Percentiles rank a stretch among this genome's conserved stretches.
Evolutionary conservation across 2,329 filamentous ascomycete genomes (phyloP).

Genomic region (Pleoardoris graminearum): DNA sequence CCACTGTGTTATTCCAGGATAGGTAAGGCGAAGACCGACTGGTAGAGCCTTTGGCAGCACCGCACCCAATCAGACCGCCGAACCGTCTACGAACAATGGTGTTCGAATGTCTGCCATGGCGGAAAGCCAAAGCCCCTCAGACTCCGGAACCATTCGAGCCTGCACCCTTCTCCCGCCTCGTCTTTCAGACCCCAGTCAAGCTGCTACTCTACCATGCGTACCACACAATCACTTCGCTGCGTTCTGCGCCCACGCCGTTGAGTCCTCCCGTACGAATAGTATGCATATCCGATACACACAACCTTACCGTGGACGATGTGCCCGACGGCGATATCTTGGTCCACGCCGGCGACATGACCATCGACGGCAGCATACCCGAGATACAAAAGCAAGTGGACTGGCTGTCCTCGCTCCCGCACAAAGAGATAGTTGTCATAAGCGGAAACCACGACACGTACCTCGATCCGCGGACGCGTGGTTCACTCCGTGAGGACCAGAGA

Average conservation of each 20-base stretch:
- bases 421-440: conserved; percentile 77
- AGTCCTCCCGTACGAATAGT: conserved; percentile 71
- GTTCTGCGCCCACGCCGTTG: conserved; percentile 65
- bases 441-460: conserved; percentile 92
- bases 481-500: conserved; percentile 56
- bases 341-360: conserved; percentile 84
- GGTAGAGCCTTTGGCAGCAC: too few relatives aligned
- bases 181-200: conserved; percentile 69
- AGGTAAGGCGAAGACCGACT: too few relatives aligned
- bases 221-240: conserved; percentile 66
- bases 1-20: too few relatives aligned
- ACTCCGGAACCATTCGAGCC: conserved; percentile 49
- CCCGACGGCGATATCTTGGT: conserved; percentile 83
- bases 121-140: conserved; percentile 21
- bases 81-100: conserved; percentile 31
- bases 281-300: conserved; percentile 90
- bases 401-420: conserved; percentile 73
- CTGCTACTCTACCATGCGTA: conserved; percentile 66
- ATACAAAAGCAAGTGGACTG: conserved; percentile 86
- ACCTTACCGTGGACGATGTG: conserved; percentile 60
- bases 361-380: conserved; percentile 69
- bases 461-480: conserved; percentile 65
- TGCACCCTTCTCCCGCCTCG: conserved; percentile 60
- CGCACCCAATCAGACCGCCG: too few relatives aligned
- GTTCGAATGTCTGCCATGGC: conserved; percentile 33